A percentile compares a stretch with the other conserved stretches of the same genome.
Conservation (phyloP, 805 yeast species). For the Hanseniaspora lindneri region DNA sequence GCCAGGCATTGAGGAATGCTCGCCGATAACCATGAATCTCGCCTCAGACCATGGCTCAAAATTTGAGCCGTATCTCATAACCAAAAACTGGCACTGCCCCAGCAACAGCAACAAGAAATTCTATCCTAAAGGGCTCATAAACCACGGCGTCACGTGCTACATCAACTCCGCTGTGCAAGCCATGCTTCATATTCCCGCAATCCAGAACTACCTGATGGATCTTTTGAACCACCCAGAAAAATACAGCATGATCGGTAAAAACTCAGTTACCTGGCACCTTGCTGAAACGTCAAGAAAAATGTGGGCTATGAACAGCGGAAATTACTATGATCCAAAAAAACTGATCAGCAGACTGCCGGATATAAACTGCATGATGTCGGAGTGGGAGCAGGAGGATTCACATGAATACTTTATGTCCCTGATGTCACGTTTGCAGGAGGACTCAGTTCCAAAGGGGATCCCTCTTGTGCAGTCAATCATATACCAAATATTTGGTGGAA, state of each 20-base stretch:
- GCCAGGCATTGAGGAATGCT: neutral
- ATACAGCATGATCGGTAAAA: constrained; percentile 31
- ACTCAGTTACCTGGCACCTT: constrained; percentile 52
- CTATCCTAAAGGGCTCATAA: constrained; percentile 60
- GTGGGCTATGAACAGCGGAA: constrained; percentile 39
- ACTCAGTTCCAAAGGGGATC: constrained; percentile 78
- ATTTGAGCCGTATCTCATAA: constrained; percentile 43
- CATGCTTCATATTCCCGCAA: constrained; percentile 78
- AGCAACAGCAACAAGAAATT: constrained; percentile 27
- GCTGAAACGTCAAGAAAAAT: constrained; percentile 59
- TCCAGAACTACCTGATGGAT: constrained; percentile 60
- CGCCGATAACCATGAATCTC: constrained; percentile 25
- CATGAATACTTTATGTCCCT: constrained; percentile 95
- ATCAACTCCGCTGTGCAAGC: constrained; percentile 93
- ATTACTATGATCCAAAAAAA: constrained; percentile 55
- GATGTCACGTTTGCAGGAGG: constrained; percentile 79
- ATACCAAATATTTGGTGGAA: constrained; percentile 90
- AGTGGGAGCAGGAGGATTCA: constrained; percentile 96
- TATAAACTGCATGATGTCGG: constrained; percentile 91
- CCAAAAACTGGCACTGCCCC: constrained; percentile 59
- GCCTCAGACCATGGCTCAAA: constrained; percentile 52
- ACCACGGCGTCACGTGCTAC: constrained; percentile 93
- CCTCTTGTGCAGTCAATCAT: constrained; percentile 71
- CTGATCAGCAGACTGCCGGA: constrained; percentile 62
- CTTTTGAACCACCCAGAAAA: neutral